phyloP scores from a whole-genome alignment of 116 monocot species.

The Phalaenopsis hybrid region DNA sequence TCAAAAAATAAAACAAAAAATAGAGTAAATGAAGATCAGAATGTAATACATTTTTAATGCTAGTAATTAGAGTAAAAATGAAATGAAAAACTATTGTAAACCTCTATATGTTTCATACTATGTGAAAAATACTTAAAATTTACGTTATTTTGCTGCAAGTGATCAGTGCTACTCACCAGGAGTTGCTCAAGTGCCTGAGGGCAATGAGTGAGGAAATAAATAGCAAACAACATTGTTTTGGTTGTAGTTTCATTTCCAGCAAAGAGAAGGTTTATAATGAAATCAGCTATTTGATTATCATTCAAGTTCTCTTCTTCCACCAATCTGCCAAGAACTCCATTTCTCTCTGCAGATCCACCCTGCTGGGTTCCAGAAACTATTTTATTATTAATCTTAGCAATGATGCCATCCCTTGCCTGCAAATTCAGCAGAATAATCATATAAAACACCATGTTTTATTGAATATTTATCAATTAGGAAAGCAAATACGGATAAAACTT shows the following conservation, averaged over 20 bases:
- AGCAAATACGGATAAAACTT: too few relatives aligned
- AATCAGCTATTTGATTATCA: slow-evolving; percentile 27
- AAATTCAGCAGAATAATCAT: background rate
- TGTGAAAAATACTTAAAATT: too few relatives aligned
- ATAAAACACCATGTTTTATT: background rate
- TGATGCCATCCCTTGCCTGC: slow-evolving; percentile 37
- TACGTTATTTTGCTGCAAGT: too few relatives aligned
- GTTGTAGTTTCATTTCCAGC: slow-evolving; percentile 47
- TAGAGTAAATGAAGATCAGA: too few relatives aligned
- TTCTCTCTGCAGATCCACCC: background rate
- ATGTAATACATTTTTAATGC: too few relatives aligned
- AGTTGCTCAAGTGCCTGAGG: slow-evolving; percentile 32
- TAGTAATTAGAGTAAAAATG: too few relatives aligned
- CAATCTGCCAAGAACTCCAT: slow-evolving; percentile 33
- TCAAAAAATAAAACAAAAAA: background rate
- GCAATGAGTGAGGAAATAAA: slow-evolving; percentile 43
- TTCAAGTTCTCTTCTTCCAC: slow-evolving; percentile 28
- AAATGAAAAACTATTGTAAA: too few relatives aligned
- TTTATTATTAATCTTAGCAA: slow-evolving; percentile 25
- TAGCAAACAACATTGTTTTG: slow-evolving; percentile 45
- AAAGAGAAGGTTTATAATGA: slow-evolving; percentile 42
- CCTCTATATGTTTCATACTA: too few relatives aligned
- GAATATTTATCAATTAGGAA: background rate
- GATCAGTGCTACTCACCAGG: slow-evolving; percentile 10
- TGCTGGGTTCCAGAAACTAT: slow-evolving; percentile 8